Conservation (phyloP, 345 rosid genomes). For the Clarkia xantiana region DNA sequence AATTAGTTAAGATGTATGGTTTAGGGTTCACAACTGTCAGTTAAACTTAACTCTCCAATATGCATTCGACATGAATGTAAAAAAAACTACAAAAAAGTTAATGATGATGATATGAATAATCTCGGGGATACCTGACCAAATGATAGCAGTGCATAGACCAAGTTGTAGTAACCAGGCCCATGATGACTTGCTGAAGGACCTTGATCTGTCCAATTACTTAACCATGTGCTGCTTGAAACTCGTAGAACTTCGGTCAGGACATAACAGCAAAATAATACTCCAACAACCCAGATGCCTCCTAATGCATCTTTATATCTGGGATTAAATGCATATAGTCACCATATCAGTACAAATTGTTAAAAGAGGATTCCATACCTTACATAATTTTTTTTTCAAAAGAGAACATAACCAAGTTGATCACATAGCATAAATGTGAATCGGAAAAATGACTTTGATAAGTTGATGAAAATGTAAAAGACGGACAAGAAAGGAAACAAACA, state of each 20-base stretch:
- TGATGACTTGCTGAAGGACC: constrained; percentile 30
- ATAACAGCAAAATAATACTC: constrained; percentile 63
- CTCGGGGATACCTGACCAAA: constrained; percentile 61
- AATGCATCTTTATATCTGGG: constrained; percentile 85
- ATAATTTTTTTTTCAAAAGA: not conserved
- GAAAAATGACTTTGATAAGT: not conserved
- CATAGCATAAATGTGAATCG: not conserved
- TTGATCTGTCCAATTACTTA: constrained; percentile 91
- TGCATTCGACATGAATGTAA: too few species aligned
- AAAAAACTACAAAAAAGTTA: too few species aligned
- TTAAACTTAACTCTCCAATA: too few species aligned
- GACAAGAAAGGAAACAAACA: not conserved
- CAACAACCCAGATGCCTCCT: constrained; percentile 94
- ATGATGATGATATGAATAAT: too few species aligned
- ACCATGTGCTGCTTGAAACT: constrained; percentile 92
- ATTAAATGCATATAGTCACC: constrained; percentile 4
- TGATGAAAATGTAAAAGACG: too few species aligned
- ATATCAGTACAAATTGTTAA: not conserved
- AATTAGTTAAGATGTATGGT: too few species aligned
- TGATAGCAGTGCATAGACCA: constrained; percentile 55
- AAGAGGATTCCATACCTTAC: too few species aligned
- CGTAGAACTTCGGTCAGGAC: constrained; percentile 64
- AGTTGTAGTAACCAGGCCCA: constrained; percentile 65
- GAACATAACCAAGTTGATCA: too few species aligned
- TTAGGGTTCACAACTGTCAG: too few species aligned